phyloP scores from a whole-genome alignment of 176 grass and related monocot species.

The Chloris gayana region DNA sequence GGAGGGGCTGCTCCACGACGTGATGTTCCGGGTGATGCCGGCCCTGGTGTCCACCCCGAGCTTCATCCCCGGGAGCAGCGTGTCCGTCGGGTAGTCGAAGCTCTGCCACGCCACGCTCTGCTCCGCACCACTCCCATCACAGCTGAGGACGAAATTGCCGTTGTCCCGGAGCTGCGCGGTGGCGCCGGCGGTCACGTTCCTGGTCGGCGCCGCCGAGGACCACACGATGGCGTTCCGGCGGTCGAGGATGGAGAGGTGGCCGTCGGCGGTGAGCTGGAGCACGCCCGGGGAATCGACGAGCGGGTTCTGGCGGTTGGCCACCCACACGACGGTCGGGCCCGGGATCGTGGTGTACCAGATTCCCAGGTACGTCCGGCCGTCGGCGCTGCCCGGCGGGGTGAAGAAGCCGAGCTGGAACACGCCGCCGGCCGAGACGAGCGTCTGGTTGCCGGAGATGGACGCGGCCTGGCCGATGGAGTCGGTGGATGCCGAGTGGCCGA shows the following conservation, averaged over 20 bases:
- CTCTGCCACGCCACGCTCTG: constrained; percentile 56
- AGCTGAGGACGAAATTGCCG: constrained; percentile 53
- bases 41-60: constrained; percentile 37
- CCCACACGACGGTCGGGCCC: constrained; percentile 40
- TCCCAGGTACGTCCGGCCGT: constrained; percentile 36
- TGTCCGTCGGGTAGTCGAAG: constrained; percentile 66
- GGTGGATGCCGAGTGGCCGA: not conserved
- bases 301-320: constrained; percentile 54
- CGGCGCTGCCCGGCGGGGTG: constrained; percentile 28
- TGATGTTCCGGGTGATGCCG: constrained; percentile 47
- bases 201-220: constrained; percentile 28
- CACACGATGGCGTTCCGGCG: constrained; percentile 33
- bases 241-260: constrained; percentile 43
- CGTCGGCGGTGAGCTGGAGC: constrained; percentile 28
- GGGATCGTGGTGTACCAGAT: constrained; percentile 47
- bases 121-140: constrained; percentile 11
- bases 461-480: constrained; percentile 26
- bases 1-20: constrained; percentile 42
- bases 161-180: constrained; percentile 13
- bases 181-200: constrained; percentile 11
- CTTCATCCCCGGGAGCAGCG: constrained; percentile 60
- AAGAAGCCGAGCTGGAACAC: constrained; percentile 73
- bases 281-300: not conserved
- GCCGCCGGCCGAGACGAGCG: constrained; percentile 50
- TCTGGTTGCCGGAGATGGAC: constrained; percentile 46